Evolutionary conservation across 2,329 filamentous ascomycete genomes (phyloP), one percentile per base, ranked within the genome.

Genomic region (Cordyceps fumosorosea): DNA sequence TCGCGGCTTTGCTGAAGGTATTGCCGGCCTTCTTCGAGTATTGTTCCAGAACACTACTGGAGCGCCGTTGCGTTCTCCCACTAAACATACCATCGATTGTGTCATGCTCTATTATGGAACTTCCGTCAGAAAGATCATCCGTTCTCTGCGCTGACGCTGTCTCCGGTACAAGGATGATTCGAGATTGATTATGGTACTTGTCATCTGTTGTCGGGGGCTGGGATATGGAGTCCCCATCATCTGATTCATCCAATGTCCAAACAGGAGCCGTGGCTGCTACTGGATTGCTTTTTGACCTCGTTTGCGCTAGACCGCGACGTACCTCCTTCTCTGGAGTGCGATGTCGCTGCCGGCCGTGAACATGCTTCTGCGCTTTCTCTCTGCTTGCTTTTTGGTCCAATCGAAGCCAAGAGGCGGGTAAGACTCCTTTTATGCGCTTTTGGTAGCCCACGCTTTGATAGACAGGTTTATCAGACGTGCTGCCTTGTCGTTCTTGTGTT

Each of bases 331-430:
- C 76, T 0, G 75, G 74, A 3, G 75, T 76, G 22, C 66, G 70
- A 11, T 67, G 71, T 69, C 59, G 67, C 64, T 65, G 67, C 48
- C 69, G 72, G 52, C 66, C 70, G 22, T 66, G 64, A 8, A 64
- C 55, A 53, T 70, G 70, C 61, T 71, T 72, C 56, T 69, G 64
- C 42, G 67, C 68, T 60, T 72, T 75, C 62, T 69, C 67, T 18
- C 69, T 69, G 66, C 68, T 72, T 34, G 73, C 65, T 61, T 80
- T 75, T 62, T 83, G 80, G 67, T 87, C 84, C 26, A 89, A 71
- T 48, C 85, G 80, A 61, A 88, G 77, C 82, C 85, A 88, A 6
- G 86, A 89, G n/a, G 86, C 86, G 45, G 86, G 86, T 51, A 88
- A 77, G 8, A 88, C 85, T 24, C 85, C 85, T 59, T 79, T 79